Evolutionary conservation across 2,329 filamentous ascomycete species (phyloP), one percentile per base, ranked within the genome.

Genomic region (Stromatinia cepivora): DNA sequence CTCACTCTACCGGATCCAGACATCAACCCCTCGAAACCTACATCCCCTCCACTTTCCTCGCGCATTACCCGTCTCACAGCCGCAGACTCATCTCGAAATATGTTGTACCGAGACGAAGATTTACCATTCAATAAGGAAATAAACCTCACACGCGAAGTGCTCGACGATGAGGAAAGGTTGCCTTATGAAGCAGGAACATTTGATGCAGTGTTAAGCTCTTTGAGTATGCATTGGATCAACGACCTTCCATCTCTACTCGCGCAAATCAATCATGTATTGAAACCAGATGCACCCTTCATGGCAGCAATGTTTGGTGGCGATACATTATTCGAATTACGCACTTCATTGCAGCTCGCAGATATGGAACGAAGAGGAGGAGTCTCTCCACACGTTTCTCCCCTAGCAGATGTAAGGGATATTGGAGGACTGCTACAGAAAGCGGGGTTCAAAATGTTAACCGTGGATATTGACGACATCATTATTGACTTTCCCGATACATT

Each of bases 221-320:
- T 97, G 70, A 94, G 91, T 70, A 84, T 99, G 78, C 95, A 99
- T 81, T 99, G 95, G 95, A 91, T 97, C 84, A 99, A 99, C 79
- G 93, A 99, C 79, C 87, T 99, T 7, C 95, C 95, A 0, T 92
- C 91, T 1, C 83, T 96, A 15, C 85, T 99, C 2, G 84, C 89
- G 1, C 92, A 97, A 78, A 90, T 97, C 78, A 97, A 97, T 82
- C 86, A 87, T 73, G 83, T 96, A 46, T 85, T 99, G 36, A 97
- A 96, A 80, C 93, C 94, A 0, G 95, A 99, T 79, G 86, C 87
- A 69, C 93, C 96, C 1, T 97, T 99, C 78, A 89, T 99, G 59
- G 94, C 92, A 20, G 94, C 94, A 73, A 99, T 99, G 94, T 90
- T 97, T 71, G 95, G 95, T 69, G 95, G 95, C 0, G 95, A 99